Evolutionary conservation across 2,329 filamentous ascomycete genomes (phyloP).

Genomic region (Botrytis hyacinthi): DNA sequence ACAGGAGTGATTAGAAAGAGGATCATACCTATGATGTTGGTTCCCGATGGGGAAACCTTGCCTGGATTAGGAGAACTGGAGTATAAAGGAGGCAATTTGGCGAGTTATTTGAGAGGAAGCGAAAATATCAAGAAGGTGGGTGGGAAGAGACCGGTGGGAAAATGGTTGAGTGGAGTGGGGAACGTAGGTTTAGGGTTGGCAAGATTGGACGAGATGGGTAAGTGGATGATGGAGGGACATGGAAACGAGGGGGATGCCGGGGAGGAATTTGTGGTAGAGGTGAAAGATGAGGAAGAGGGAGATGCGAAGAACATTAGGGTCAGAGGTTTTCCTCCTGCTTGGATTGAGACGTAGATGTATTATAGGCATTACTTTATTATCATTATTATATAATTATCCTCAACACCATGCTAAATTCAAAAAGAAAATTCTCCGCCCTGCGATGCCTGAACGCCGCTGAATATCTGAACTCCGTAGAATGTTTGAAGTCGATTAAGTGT

Average conservation of each 20-base stretch:
- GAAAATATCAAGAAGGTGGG: conserved; percentile 36
- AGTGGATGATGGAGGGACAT: conserved; percentile 67
- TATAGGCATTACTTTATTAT: neutral
- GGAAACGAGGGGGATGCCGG: conserved; percentile 53
- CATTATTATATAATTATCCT: neutral
- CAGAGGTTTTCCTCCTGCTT: conserved; percentile 81
- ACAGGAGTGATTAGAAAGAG: conserved; percentile 91
- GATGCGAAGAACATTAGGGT: conserved; percentile 51
- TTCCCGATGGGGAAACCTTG: conserved; percentile 47
- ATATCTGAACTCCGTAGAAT: neutral
- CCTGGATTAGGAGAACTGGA: conserved; percentile 49
- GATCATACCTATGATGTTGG: conserved; percentile 76
- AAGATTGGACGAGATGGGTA: conserved; percentile 87
- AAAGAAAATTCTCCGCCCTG: conserved; percentile 19
- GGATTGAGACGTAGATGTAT: conserved; percentile 45
- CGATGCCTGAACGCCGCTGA: neutral
- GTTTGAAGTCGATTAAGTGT: neutral
- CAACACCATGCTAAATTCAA: conserved; percentile 36
- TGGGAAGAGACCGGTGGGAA: conserved; percentile 68
- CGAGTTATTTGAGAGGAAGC: conserved; percentile 46
- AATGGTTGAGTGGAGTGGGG: conserved; percentile 74
- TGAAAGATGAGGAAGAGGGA: conserved; percentile 41
- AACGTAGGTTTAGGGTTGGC: conserved; percentile 87
- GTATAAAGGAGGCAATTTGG: conserved; percentile 42
- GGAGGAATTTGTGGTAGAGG: conserved; percentile 49